Conservation (phyloP, 2,329 filamentous ascomycete species). For the Endocalyx cinctus region DNA sequence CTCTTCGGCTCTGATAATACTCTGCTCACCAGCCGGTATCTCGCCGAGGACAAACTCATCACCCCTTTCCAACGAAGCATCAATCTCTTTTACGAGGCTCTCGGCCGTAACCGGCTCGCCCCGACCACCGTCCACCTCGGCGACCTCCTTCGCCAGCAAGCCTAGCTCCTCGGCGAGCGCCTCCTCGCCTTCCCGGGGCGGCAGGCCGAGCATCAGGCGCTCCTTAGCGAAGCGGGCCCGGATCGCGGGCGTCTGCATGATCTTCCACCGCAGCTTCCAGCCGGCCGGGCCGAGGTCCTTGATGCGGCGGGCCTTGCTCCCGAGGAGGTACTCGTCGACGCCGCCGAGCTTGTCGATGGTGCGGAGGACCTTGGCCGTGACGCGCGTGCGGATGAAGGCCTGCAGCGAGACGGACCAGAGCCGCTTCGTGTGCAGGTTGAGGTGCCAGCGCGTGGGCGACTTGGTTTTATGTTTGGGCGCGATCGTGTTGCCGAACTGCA, state of each 20-base stretch:
- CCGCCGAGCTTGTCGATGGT: constrained; percentile 83
- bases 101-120: constrained; percentile 18
- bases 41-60: constrained; percentile 44
- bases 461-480: constrained; percentile 64
- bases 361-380: constrained; percentile 65
- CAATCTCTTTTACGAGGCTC: constrained; percentile 31
- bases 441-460: constrained; percentile 68
- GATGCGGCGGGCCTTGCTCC: constrained; percentile 70
- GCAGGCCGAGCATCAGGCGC: constrained; percentile 61
- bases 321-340: constrained; percentile 86
- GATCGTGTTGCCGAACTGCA: constrained; percentile 77
- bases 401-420: constrained; percentile 62
- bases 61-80: constrained; percentile 37
- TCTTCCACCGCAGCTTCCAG: constrained; percentile 83
- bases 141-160: constrained; percentile 19
- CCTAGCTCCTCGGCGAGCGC: constrained; percentile 19
- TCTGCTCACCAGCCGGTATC: constrained; percentile 30
- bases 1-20: too few relatives aligned
- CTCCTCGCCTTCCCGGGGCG: constrained; percentile 37
- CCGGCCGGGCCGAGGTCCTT: constrained; percentile 85
- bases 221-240: constrained; percentile 62
- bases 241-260: constrained; percentile 73
- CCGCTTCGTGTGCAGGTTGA: constrained; percentile 66
- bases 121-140: constrained; percentile 15
- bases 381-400: constrained; percentile 59